These are phyloP conservation scores for Xylona heveae DNA, from an alignment of 495 filamentous ascomycete genomes.

Conservation along the genomic window DNA sequence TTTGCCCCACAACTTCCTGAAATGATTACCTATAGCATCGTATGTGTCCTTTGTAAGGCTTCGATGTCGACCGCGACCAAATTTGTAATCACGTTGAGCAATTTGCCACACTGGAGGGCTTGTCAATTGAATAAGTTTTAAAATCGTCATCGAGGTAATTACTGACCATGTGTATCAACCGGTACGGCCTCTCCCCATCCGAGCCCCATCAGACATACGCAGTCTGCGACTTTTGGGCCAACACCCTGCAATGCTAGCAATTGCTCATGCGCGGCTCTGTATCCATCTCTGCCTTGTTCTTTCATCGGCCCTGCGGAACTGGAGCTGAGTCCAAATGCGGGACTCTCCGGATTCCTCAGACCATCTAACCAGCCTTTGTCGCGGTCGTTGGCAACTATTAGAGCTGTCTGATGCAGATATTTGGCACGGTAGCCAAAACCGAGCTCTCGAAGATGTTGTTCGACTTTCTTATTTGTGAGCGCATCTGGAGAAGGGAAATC, in stretches of 20 bases:
- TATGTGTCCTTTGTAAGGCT: conserved; percentile 77
- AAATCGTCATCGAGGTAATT: conserved; percentile 1
- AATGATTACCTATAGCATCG: conserved; percentile 74
- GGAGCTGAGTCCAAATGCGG: conserved; percentile 27
- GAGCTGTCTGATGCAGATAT: conserved; percentile 71
- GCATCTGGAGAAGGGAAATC: conserved; percentile 67
- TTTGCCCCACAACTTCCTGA: conserved; percentile 75
- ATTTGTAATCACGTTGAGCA: conserved; percentile 83
- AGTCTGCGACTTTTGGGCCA: conserved; percentile 92
- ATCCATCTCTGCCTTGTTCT: conserved; percentile 40
- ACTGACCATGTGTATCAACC: conserved; percentile 75
- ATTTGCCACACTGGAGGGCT: conserved; percentile 70
- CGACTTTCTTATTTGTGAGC: conserved; percentile 45
- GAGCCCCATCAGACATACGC: conserved; percentile 88
- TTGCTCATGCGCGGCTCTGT: conserved; percentile 62
- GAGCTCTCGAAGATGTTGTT: conserved; percentile 53
- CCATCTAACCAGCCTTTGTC: conserved; percentile 54
- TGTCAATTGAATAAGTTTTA: neutral
- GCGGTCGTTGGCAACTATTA: conserved; percentile 42
- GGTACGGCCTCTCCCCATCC: conserved; percentile 94
- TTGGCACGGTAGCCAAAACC: conserved; percentile 92
- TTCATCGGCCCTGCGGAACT: conserved; percentile 26
- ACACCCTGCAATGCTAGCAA: conserved; percentile 66
- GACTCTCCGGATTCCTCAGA: conserved; percentile 56
- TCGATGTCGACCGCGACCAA: conserved; percentile 66